Conservation (phyloP, 345 rosid species). For the Pistacia atlantica region DNA sequence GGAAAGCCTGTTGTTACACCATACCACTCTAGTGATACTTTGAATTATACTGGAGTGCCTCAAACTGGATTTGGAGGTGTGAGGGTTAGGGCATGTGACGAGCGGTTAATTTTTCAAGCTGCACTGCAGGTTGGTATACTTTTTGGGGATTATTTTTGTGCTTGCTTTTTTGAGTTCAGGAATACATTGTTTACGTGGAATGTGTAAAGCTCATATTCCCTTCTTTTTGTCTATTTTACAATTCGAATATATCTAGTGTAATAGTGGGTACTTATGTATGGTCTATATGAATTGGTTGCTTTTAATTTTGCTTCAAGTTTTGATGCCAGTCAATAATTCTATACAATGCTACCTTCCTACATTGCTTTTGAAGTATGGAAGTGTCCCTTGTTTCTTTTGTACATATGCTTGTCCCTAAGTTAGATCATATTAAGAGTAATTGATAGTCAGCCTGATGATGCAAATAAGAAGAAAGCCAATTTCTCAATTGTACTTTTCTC, state of each 20-base stretch:
- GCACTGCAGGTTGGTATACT: constrained; percentile 75
- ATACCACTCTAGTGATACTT: constrained; percentile 35
- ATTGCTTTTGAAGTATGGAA: background rate
- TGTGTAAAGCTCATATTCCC: background rate
- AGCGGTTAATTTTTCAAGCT: constrained; percentile 55
- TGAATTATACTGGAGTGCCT: constrained; percentile 31
- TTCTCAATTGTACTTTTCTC: too few relatives aligned
- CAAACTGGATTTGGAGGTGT: constrained; percentile 38
- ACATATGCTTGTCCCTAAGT: background rate
- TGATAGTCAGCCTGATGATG: too few relatives aligned
- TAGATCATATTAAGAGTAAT: background rate
- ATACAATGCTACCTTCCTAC: background rate
- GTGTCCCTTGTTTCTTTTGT: background rate
- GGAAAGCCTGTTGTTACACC: constrained; percentile 23
- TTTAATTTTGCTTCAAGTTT: background rate
- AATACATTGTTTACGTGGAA: background rate
- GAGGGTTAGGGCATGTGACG: constrained; percentile 50
- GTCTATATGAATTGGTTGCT: background rate
- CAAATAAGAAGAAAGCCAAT: too few relatives aligned
- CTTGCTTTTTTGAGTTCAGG: constrained; percentile 3
- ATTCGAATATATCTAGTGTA: background rate
- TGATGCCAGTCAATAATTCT: background rate
- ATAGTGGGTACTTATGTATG: background rate
- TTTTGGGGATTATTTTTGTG: background rate
- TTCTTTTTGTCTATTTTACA: background rate